Evolutionary conservation across 1,284 basidiomycete species (phyloP), one percentile per base, ranked within the genome.

Genomic region (Cryptococcus sp.): DNA sequence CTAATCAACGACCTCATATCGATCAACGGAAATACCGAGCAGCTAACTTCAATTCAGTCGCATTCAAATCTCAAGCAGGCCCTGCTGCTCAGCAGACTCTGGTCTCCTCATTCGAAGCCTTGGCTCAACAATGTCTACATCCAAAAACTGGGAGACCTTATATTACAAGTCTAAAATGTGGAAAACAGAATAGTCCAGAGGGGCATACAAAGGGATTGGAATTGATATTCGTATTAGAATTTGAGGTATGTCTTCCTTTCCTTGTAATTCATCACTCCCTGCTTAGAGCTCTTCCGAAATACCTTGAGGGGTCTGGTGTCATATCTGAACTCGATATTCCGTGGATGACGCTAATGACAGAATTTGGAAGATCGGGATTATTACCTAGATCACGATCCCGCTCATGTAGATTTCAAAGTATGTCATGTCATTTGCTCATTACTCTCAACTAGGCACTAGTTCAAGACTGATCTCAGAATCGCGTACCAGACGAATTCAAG

Each of bases 201-300:
- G 66, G 63, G 0, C 41, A 50, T 10, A 56, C 71, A 32, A 53
- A 59, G 4, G 70, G 64, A 1, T 63, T 69, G 60, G 55, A 70
- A 45, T 59, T 69, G n/a, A 62, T 64, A 4, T 72, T 71, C 49
- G 23, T 73, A 9, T 53, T 68, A 54, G 66, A 70, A 49, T 73
- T 73, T 50, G 60, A 59, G 41, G 67, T 67, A 39, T 48, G 66
- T 46, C 16, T 22, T 22, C 16, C 31, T 1, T 22, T 51, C 5
- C 16, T 21, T 10, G 13, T 36, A 16, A 31, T 23, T 31, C 18
- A 22, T 24, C 21, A n/a, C 31, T 21, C 32, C 19, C 10, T n/a
- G 21, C 21, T 23, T 3, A 13, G 40, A 5, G 14, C 13, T 10
- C 10, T 36, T 9, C 16, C 22, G 13, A 39, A 13, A 21, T 24